Evolutionary conservation across 2,329 filamentous ascomycete species (phyloP).

Genomic region (Tolypocladium amazonense): DNA sequence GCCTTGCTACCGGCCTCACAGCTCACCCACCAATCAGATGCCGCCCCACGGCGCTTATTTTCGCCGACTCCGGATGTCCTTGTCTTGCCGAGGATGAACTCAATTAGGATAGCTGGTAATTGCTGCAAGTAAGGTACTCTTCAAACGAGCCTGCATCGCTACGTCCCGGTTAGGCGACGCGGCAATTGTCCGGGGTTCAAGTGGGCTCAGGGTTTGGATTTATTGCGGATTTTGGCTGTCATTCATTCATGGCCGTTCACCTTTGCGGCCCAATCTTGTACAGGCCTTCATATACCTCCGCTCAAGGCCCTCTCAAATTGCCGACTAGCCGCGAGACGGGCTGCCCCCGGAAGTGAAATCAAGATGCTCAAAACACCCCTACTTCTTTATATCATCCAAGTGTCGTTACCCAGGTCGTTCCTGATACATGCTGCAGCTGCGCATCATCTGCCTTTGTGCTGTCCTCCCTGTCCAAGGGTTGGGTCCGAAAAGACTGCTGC

Average conservation of each 20-base stretch:
- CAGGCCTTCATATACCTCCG: not conserved
- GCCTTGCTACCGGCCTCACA: not conserved
- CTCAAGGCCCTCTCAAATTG: not conserved
- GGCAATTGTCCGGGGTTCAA: not conserved
- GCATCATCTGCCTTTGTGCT: not conserved
- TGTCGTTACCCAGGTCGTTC: not conserved
- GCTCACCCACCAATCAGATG: constrained; percentile 3
- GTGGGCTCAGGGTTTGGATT: not conserved
- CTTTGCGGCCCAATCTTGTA: no score
- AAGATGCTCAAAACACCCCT: not conserved
- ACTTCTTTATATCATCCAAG: not conserved
- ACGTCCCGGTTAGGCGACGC: not conserved
- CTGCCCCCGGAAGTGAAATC: not conserved
- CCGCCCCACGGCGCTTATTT: constrained; percentile 4
- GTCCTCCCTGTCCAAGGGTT: not conserved
- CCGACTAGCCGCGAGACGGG: not conserved
- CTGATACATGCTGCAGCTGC: not conserved
- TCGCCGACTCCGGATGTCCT: constrained; percentile 2
- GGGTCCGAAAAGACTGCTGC: not conserved
- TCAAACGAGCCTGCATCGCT: not conserved
- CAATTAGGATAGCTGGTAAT: no score
- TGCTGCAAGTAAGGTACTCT: not conserved
- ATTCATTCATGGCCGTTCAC: not conserved
- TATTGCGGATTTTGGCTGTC: no score
- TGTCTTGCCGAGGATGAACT: constrained; percentile 2